Percentiles rank a stretch among this genome's conserved stretches.
These are phyloP conservation scores for Aspergillus novofumigatus DNA, from an alignment of 2,329 filamentous ascomycete genomes.

Conservation along the genomic window DNA sequence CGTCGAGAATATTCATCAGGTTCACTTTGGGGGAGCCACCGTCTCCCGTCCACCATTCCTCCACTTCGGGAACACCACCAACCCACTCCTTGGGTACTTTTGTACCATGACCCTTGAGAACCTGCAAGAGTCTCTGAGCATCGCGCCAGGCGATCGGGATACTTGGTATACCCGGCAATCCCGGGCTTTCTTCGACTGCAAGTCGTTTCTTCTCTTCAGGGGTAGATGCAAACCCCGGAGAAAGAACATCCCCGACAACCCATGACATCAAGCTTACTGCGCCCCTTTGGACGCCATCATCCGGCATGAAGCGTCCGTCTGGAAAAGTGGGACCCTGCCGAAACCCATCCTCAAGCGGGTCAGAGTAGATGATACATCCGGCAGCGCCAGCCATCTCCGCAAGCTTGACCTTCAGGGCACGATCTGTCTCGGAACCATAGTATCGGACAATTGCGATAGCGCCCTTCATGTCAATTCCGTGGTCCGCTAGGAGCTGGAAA, in stretches of 20 bases:
- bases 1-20: constrained; percentile 82
- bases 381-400: constrained; percentile 81
- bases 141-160: constrained; percentile 87
- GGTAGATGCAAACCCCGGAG: constrained; percentile 70
- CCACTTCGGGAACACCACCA: constrained; percentile 70
- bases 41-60: constrained; percentile 82
- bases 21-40: constrained; percentile 70
- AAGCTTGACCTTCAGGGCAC: constrained; percentile 79
- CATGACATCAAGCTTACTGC: constrained; percentile 75
- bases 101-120: constrained; percentile 70
- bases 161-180: constrained; percentile 79
- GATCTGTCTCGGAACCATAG: constrained; percentile 68
- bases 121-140: constrained; percentile 72
- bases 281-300: constrained; percentile 77
- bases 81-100: constrained; percentile 67
- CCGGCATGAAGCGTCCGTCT: constrained; percentile 72
- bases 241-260: constrained; percentile 87
- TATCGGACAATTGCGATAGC: constrained; percentile 82
- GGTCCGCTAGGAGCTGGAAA: constrained; percentile 67
- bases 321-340: constrained; percentile 68
- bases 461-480: constrained; percentile 68
- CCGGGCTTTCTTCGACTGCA: constrained; percentile 64
- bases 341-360: constrained; percentile 81
- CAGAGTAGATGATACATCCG: constrained; percentile 89
- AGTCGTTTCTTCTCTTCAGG: constrained; percentile 56